Base-by-base conservation (phyloP, 2,329 filamentous ascomycete species). In the Geosmithia flava region DNA sequence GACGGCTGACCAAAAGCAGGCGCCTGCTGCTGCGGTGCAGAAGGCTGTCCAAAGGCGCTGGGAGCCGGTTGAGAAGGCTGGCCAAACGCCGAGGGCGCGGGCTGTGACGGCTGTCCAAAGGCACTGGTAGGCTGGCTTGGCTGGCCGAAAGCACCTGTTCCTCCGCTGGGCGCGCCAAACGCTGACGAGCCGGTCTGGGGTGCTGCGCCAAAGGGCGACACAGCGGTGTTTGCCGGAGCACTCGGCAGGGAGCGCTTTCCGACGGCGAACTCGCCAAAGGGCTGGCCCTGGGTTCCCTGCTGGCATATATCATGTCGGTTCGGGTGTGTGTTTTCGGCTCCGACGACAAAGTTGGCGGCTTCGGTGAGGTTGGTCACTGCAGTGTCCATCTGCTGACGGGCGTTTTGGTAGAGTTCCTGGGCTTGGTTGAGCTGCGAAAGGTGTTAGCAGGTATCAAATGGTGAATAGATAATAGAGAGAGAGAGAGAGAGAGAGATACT, bases 331-430 rank as follows among this genome's bases (percentile, higher is more conserved):
- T 85, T 80, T 48, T 76, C 78, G 20, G 75, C 78, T 5, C 79
- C 74, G 10, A 82, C 58, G 15, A 93, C 68, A 58, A 83, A 93
- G 48, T 80, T 74, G 43, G 85, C 72, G 1, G 90, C 89, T 2
- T 81, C 85, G 51, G 83, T 74, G 10, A 86, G 62, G 56, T 94
- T 83, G 51, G 70, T 75, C 1, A 87, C 59, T 1, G 83, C 81
- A n/a, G 70, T 75, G 51, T 86, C 76, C 47, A 90, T 87, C 60
- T 93, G 87, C 50, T 81, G 71, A 52, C 81, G 69, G 3, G 84
- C 79, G 52, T 80, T 78, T 29, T 75, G 69, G 56, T 81, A 81
- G 7, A 90, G 67, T 15, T 68, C 68, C 47, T 76, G 70, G 47
- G 83, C 76, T 58, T 83, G 72, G 58, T 72, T 70, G 55, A 81